phyloP scores from a whole-genome alignment of 257 asterid genomes.

The Craterostigma plantagineum region DNA sequence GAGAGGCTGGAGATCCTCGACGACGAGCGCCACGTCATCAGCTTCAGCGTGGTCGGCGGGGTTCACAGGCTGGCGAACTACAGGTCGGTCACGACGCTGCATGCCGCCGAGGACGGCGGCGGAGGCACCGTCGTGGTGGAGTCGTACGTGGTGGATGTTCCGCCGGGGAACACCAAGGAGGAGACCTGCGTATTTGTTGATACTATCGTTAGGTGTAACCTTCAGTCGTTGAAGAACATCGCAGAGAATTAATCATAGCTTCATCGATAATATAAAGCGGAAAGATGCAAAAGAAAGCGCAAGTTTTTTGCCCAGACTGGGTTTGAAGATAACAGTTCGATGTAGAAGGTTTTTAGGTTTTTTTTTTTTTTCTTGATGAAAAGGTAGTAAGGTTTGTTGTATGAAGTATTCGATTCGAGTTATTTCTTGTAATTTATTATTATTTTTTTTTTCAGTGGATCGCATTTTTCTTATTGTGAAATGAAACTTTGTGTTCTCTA shows the following conservation, averaged over 20 bases:
- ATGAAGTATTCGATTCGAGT: too few relatives aligned
- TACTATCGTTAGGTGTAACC: slow-evolving; percentile 70
- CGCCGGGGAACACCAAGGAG: slow-evolving; percentile 57
- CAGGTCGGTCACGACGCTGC: slow-evolving; percentile 58
- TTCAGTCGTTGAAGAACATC: slow-evolving; percentile 48
- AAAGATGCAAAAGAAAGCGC: too few relatives aligned
- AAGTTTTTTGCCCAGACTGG: too few relatives aligned
- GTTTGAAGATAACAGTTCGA: too few relatives aligned
- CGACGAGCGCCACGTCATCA: slow-evolving; percentile 61
- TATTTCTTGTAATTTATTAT: too few relatives aligned
- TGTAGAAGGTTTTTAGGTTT: too few relatives aligned
- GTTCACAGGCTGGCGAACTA: slow-evolving; percentile 66
- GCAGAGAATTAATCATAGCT: slow-evolving; percentile 23
- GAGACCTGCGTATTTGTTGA: slow-evolving; percentile 69
- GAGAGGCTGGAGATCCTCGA: slow-evolving; percentile 74
- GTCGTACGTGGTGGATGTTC: slow-evolving; percentile 64
- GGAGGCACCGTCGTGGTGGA: slow-evolving; percentile 60
- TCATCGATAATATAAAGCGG: too few relatives aligned
- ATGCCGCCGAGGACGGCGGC: slow-evolving; percentile 17
- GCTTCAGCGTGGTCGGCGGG: slow-evolving; percentile 83
- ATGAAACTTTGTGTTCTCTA: too few relatives aligned
- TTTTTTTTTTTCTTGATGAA: too few relatives aligned
- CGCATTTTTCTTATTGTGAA: too few relatives aligned
- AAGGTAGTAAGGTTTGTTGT: too few relatives aligned
- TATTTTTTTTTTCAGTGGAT: too few relatives aligned